Conservation (phyloP, 2,329 filamentous ascomycete genomes). For the Trichoderma asperellum region DNA sequence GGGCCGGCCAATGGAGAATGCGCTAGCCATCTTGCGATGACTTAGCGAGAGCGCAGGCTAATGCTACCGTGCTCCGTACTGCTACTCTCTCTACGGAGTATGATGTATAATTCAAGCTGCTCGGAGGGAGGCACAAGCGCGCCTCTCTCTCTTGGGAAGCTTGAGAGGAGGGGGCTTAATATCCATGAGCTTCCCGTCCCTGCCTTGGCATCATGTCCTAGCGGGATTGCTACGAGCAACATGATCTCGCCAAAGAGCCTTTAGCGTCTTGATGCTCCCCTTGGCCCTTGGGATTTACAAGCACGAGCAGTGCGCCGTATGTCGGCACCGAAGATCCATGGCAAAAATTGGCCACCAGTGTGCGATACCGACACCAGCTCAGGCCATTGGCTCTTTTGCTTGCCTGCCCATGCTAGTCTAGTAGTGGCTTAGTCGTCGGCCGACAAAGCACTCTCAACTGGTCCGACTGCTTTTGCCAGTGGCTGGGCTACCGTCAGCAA, state of each 20-base stretch:
- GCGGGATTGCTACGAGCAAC: slow-evolving; percentile 5
- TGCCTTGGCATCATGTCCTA: slow-evolving; percentile 17
- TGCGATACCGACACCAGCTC: slow-evolving; percentile 13
- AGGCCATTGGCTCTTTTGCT: slow-evolving; percentile 10
- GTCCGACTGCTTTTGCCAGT: slow-evolving; percentile 19
- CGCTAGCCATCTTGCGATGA: slow-evolving; percentile 23
- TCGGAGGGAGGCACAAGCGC: slow-evolving; percentile 12
- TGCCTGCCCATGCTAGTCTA: slow-evolving; percentile 10
- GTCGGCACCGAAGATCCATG: slow-evolving; percentile 12
- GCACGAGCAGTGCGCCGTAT: background rate
- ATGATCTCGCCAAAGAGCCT: background rate
- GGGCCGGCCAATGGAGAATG: slow-evolving; percentile 20
- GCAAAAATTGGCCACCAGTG: slow-evolving; percentile 7
- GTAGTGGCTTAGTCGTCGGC: slow-evolving; percentile 22
- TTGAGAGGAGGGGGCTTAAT: background rate
- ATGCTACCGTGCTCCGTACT: background rate
- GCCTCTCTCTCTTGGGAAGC: slow-evolving; percentile 7
- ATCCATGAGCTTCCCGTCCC: slow-evolving; percentile 18
- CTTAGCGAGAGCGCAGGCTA: slow-evolving; percentile 25
- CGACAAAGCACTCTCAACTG: slow-evolving; percentile 17
- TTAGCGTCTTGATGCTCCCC: background rate
- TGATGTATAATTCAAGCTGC: background rate
- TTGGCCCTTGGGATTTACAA: background rate
- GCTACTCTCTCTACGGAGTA: background rate
- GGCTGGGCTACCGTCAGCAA: slow-evolving; percentile 28